Evolutionary conservation across 164 flowering plant genomes (phyloP).

Genomic region (Magnolia changhungtana): DNA sequence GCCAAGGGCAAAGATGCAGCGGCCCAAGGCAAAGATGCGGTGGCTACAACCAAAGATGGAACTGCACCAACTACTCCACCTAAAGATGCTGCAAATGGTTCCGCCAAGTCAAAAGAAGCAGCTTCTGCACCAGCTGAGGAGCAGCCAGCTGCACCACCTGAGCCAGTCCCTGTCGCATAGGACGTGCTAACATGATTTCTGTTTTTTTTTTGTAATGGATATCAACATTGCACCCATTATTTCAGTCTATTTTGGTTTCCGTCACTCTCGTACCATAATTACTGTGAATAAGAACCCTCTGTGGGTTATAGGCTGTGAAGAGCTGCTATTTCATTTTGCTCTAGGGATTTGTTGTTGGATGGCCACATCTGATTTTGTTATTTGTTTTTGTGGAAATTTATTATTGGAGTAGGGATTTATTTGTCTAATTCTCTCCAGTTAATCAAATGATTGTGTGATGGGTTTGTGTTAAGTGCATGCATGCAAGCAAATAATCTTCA

Average conservation of each 20-base stretch:
- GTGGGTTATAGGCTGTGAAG: too few species aligned
- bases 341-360: too few species aligned
- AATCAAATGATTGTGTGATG: too few species aligned
- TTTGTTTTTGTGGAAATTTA: too few species aligned
- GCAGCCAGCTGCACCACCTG: conserved; percentile 33
- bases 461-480: too few species aligned
- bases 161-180: conserved; percentile 25
- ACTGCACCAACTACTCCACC: background rate
- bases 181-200: background rate
- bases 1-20: conserved; percentile 35
- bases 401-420: too few species aligned
- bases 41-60: conserved; percentile 3
- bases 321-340: too few species aligned
- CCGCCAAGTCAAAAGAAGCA: conserved; percentile 26
- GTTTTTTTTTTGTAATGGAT: background rate
- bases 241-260: background rate
- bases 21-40: conserved; percentile 34
- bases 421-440: too few species aligned
- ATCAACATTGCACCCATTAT: conserved; percentile 9
- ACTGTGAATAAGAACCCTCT: conserved; percentile 21
- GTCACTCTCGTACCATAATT: conserved; percentile 2
- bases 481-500: too few species aligned
- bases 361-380: too few species aligned
- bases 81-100: conserved; percentile 5
- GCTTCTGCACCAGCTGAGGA: conserved; percentile 28